phyloP scores from a whole-genome alignment of 805 yeast species.

The Ogataea neopini region DNA sequence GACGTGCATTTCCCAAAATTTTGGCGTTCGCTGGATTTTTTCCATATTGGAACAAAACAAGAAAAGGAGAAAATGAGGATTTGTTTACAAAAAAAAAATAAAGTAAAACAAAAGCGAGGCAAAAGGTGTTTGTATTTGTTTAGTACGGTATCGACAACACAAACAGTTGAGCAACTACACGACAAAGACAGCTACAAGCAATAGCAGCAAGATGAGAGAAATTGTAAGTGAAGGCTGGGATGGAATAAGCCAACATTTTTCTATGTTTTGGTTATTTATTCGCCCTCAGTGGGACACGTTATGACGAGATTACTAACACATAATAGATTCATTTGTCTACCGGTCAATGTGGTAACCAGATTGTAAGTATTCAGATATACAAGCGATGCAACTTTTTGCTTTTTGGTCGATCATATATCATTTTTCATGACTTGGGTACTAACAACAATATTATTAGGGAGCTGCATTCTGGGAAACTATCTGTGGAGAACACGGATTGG shows the following conservation, averaged over 20 bases:
- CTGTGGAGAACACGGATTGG: constrained; percentile 85
- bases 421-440: constrained; percentile 8
- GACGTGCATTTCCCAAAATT: constrained; percentile 18
- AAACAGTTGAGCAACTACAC: neutral
- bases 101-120: constrained; percentile 5
- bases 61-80: constrained; percentile 16
- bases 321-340: constrained; percentile 89
- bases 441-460: constrained; percentile 50
- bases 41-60: constrained; percentile 13
- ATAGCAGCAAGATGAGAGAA: constrained; percentile 31
- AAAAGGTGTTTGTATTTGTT: constrained; percentile 3
- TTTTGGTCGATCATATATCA: no score
- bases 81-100: constrained; percentile 17
- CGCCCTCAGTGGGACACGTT: neutral
- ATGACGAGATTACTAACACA: constrained; percentile 16
- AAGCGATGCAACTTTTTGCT: no score
- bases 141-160: neutral
- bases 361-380: constrained; percentile 58
- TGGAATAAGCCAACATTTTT: neutral
- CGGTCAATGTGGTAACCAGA: constrained; percentile 99
- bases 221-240: constrained; percentile 30
- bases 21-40: constrained; percentile 23
- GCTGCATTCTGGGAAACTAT: constrained; percentile 94
- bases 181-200: neutral
- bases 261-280: neutral